Conservation (phyloP, 208 protist species). For the Trypanosoma lewisi region DNA sequence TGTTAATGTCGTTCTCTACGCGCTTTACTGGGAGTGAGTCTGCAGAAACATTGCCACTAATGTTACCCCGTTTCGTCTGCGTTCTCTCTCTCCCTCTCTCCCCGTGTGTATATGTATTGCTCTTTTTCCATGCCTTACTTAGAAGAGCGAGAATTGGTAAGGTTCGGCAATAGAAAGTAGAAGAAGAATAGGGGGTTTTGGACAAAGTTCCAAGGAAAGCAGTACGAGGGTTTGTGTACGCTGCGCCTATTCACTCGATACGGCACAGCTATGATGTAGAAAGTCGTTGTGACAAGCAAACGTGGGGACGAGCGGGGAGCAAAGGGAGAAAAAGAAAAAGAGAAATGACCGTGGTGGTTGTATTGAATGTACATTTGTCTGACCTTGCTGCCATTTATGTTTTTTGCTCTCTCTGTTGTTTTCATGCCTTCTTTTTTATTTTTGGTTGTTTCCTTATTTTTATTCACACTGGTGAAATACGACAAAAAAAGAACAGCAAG, state of each 20-base stretch:
- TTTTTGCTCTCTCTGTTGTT: neutral
- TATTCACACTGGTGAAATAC: neutral
- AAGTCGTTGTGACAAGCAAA: too few species aligned
- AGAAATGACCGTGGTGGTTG: too few species aligned
- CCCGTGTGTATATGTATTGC: neutral
- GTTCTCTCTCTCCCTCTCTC: neutral
- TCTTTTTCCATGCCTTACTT: neutral
- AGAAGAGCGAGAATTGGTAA: neutral
- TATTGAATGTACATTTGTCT: too few species aligned
- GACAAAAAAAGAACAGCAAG: neutral
- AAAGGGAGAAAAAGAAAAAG: too few species aligned
- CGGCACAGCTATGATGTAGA: neutral
- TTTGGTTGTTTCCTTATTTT: neutral
- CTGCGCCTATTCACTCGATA: neutral
- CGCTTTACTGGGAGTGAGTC: conserved; percentile 82
- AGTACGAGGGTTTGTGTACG: neutral
- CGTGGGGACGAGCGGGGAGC: too few species aligned
- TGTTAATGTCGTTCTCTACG: conserved; percentile 70
- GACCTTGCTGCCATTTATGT: too few species aligned
- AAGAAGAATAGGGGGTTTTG: too few species aligned
- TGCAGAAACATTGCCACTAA: neutral
- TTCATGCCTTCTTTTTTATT: neutral
- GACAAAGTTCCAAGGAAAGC: neutral
- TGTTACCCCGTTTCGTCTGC: neutral
- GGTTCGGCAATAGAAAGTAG: neutral